Evolutionary conservation across 495 filamentous ascomycete genomes (phyloP).

Genomic region (Daldinia concentrica): DNA sequence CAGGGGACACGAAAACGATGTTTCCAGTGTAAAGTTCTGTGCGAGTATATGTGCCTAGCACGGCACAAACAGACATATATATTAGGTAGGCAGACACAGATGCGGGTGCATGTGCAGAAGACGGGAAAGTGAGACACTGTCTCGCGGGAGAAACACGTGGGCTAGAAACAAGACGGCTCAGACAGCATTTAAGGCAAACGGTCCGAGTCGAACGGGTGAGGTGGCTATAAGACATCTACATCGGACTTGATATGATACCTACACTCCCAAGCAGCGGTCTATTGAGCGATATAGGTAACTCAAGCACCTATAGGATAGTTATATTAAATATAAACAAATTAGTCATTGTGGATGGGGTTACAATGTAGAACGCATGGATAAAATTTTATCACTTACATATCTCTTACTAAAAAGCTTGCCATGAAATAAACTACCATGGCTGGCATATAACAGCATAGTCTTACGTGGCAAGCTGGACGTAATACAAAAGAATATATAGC

Average conservation of each 20-base stretch:
- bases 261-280: background rate
- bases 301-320: background rate
- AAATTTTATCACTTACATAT: too few species aligned
- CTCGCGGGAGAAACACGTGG: slow-evolving; percentile 18
- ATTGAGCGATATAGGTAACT: background rate
- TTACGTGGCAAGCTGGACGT: background rate
- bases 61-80: background rate
- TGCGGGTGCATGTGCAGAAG: slow-evolving; percentile 4
- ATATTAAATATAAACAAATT: too few species aligned
- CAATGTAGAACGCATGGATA: too few species aligned
- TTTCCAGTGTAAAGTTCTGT: too few species aligned
- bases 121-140: slow-evolving; percentile 15
- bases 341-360: too few species aligned
- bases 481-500: background rate
- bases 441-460: background rate
- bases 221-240: background rate
- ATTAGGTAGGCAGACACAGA: background rate
- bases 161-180: background rate
- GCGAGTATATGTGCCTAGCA: background rate
- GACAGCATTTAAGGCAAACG: background rate
- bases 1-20: too few species aligned
- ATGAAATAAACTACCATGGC: too few species aligned
- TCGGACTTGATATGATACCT: background rate
- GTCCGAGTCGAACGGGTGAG: background rate
- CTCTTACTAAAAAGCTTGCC: too few species aligned